phyloP scores from a whole-genome alignment of 2,329 filamentous ascomycete species.

The Alternaria sp. region DNA sequence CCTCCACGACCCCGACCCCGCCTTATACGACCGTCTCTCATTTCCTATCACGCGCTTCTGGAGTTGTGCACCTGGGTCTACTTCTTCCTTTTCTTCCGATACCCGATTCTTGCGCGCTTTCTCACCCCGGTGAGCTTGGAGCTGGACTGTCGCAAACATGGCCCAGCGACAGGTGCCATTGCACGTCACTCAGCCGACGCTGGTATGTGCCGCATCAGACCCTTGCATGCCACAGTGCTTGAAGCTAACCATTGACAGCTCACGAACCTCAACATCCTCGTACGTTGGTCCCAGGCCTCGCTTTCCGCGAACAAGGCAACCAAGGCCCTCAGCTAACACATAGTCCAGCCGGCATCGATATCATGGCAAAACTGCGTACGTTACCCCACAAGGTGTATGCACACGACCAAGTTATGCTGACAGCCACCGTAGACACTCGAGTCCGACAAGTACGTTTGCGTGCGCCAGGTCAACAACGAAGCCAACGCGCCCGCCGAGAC shows the following conservation, averaged over 20 bases:
- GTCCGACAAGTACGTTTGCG: slow-evolving; percentile 95
- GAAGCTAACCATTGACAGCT: slow-evolving; percentile 49
- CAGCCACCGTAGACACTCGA: slow-evolving; percentile 77
- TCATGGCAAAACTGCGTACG: slow-evolving; percentile 87
- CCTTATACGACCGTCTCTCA: slow-evolving; percentile 40
- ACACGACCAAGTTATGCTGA: slow-evolving; percentile 23
- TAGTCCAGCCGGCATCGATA: slow-evolving; percentile 69
- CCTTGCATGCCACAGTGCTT: not conserved
- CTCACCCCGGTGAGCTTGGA: slow-evolving; percentile 48
- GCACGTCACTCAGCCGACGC: slow-evolving; percentile 76
- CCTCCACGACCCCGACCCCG: slow-evolving; percentile 32
- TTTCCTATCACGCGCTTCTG: slow-evolving; percentile 47
- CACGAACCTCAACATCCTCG: slow-evolving; percentile 56
- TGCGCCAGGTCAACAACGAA: slow-evolving; percentile 85
- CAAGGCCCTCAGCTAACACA: slow-evolving; percentile 36
- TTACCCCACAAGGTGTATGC: slow-evolving; percentile 23
- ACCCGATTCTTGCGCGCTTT: slow-evolving; percentile 39
- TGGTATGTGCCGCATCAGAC: slow-evolving; percentile 58
- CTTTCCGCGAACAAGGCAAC: slow-evolving; percentile 20
- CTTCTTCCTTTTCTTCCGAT: slow-evolving; percentile 45
- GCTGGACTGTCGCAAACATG: slow-evolving; percentile 55
- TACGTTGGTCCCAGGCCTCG: slow-evolving; percentile 40
- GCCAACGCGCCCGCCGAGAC: slow-evolving; percentile 87
- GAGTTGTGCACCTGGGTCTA: slow-evolving; percentile 47
- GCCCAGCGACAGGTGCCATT: slow-evolving; percentile 89